phyloP scores from a whole-genome alignment of 345 rosid genomes.

The Bretschneidera sinensis region DNA sequence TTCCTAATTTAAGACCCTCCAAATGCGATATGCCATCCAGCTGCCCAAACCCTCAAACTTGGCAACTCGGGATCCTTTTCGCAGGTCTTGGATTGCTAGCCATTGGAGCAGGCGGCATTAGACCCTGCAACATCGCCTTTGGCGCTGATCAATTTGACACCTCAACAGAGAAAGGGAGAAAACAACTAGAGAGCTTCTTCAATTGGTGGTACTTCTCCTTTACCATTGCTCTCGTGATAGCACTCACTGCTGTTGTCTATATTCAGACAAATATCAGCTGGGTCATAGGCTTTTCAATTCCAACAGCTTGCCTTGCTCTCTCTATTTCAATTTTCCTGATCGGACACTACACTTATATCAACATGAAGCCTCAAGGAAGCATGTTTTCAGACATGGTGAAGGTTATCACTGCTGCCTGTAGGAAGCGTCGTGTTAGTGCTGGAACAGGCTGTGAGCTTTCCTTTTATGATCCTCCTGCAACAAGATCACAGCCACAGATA shows the following conservation, averaged over 20 bases:
- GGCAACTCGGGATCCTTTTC: constrained; percentile 52
- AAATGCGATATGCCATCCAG: constrained; percentile 25
- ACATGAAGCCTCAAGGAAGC: constrained; percentile 51
- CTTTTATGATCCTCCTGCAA: constrained; percentile 32
- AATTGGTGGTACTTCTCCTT: constrained; percentile 85
- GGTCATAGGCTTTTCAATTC: constrained; percentile 54
- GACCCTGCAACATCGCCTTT: constrained; percentile 78
- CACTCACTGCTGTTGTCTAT: constrained; percentile 60
- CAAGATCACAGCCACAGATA: constrained; percentile 4
- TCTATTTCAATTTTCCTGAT: constrained; percentile 50
- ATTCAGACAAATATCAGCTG: constrained; percentile 65
- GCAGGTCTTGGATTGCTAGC: constrained; percentile 43
- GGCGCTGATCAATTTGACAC: constrained; percentile 80
- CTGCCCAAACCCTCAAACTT: constrained; percentile 31
- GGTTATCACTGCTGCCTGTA: constrained; percentile 42
- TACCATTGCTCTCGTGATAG: constrained; percentile 47
- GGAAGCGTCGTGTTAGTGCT: constrained; percentile 26
- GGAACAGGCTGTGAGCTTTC: neutral
- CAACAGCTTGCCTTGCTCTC: constrained; percentile 48
- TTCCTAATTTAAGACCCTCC: constrained; percentile 39
- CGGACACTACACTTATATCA: constrained; percentile 45
- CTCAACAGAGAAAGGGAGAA: constrained; percentile 40
- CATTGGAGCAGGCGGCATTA: constrained; percentile 63
- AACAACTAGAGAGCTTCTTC: constrained; percentile 61
- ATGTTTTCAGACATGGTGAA: constrained; percentile 44